A percentile compares a stretch with the other conserved stretches of the same genome.
Conservation (phyloP, 768 basidiomycete genomes). For the Mycena vulgaris region DNA sequence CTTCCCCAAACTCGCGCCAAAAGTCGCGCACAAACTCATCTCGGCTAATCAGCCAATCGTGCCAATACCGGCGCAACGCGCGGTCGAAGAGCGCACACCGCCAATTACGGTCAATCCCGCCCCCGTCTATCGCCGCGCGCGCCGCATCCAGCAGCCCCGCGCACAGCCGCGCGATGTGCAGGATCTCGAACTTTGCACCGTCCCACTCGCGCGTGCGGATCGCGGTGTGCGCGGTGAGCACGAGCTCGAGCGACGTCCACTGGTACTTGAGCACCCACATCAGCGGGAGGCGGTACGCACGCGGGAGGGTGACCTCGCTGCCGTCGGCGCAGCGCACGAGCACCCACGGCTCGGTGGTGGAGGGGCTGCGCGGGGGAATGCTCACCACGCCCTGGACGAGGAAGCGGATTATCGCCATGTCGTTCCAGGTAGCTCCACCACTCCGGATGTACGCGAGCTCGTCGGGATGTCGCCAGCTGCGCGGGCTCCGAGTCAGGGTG, state of each 20-base stretch:
- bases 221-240: conserved; percentile 3
- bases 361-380: neutral
- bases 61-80: conserved; percentile 57
- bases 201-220: conserved; percentile 56
- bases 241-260: neutral
- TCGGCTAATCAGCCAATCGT: conserved; percentile 57
- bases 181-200: conserved; percentile 57
- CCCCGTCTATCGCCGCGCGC: conserved; percentile 30
- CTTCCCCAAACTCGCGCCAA: conserved; percentile 59
- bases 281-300: conserved; percentile 22
- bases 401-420: conserved; percentile 13
- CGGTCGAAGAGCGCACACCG: conserved; percentile 59
- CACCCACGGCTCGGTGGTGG: neutral
- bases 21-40: conserved; percentile 57
- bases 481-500: too few species aligned
- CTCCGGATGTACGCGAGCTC: conserved; percentile 19
- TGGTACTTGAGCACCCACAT: conserved; percentile 25
- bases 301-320: neutral
- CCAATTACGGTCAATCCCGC: conserved; percentile 53
- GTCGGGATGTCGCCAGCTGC: conserved; percentile 23
- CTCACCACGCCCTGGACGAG: neutral
- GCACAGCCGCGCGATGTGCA: conserved; percentile 59
- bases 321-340: neutral
- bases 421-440: neutral
- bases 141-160: conserved; percentile 53